Evolutionary conservation across 1,284 basidiomycete genomes (phyloP), one percentile per base, ranked within the genome.

Genomic region (Sanguinoderma infundibulare): DNA sequence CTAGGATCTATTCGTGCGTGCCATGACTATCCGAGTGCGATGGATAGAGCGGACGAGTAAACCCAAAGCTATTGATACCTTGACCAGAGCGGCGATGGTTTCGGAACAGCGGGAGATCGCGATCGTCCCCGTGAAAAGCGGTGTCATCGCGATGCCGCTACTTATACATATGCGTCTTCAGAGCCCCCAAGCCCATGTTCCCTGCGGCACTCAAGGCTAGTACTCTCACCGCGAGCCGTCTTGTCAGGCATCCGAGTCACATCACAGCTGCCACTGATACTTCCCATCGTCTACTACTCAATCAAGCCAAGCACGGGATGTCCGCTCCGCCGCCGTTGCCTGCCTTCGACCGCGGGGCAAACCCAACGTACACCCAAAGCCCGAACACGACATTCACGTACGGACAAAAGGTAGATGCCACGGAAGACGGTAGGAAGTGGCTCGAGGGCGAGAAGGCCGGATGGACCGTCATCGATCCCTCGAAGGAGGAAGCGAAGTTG

Each of bases 371-470:
- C 65, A 85, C 82, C 0, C 78, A 84, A 54, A 69, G 79, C 1
- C 87, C 89, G 0, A 80, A 87, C 67, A 84, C 87, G 0, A 68
- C 74, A 0, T 94, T 87, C 84, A 76, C 78, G 6, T 83, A 79
- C 58, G 86, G 89, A 0, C 78, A 86, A 60, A 78, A 74, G 20
- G 71, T 87, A 12, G 78, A 81, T 1, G 76, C 79, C n/a, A 83
- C 83, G 0, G 72, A 79, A 0, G 75, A 74, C 8, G 86, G 86
- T 3, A 71, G 73, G 57, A 75, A 73, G 38, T 87, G 86, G 84
- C 55, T 81, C 54, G 79, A 82, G 57, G 83, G 82, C 5, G 81
- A 81, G 59, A 75, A 80, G 38, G 74, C 72, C 17, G 84, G 83
- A n/a, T 90, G 85, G 83, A 84, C 78, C 59, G 75, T 77, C 17